Percentiles rank a stretch among this genome's conserved stretches.
These are phyloP conservation scores for Vickermania ingenoplastis DNA, from an alignment of 208 protist genomes.

Conservation along the genomic window DNA sequence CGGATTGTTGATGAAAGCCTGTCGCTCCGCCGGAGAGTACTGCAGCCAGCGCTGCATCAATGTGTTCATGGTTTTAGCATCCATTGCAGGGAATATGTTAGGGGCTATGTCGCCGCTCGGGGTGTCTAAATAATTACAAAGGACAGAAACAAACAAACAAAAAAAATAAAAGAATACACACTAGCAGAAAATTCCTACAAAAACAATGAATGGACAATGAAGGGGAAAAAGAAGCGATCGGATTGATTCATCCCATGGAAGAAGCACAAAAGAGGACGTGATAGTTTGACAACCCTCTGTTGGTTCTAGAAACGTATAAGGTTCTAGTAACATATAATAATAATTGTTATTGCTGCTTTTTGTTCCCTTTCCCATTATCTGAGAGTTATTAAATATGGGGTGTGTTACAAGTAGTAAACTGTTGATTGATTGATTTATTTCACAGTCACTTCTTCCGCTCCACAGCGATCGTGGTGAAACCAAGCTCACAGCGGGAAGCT, in stretches of 20 bases:
- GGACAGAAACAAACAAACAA: background rate
- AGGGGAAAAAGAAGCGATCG: background rate
- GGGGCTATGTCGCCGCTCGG: background rate
- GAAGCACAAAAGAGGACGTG: too few species aligned
- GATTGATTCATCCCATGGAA: too few species aligned
- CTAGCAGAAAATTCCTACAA: background rate
- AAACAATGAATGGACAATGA: background rate
- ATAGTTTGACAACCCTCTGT: too few species aligned
- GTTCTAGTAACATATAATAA: too few species aligned
- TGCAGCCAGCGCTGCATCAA: slow-evolving; percentile 59
- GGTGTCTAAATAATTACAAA: background rate
- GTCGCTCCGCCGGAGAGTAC: slow-evolving; percentile 45
- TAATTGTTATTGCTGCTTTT: too few species aligned
- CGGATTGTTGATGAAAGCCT: slow-evolving; percentile 33
- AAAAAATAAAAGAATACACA: background rate
- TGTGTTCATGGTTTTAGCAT: slow-evolving; percentile 6
- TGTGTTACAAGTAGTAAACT: background rate
- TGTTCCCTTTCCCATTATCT: too few species aligned
- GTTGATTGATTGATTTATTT: background rate
- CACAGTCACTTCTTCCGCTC: background rate
- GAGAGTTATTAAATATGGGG: too few species aligned
- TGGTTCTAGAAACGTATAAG: too few species aligned
- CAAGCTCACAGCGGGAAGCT: background rate
- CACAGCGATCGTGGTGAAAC: background rate
- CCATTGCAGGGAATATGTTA: background rate